Evolutionary conservation across 1,139 yeast species (phyloP).

Genomic region (Wickerhamiella pararugosa): DNA sequence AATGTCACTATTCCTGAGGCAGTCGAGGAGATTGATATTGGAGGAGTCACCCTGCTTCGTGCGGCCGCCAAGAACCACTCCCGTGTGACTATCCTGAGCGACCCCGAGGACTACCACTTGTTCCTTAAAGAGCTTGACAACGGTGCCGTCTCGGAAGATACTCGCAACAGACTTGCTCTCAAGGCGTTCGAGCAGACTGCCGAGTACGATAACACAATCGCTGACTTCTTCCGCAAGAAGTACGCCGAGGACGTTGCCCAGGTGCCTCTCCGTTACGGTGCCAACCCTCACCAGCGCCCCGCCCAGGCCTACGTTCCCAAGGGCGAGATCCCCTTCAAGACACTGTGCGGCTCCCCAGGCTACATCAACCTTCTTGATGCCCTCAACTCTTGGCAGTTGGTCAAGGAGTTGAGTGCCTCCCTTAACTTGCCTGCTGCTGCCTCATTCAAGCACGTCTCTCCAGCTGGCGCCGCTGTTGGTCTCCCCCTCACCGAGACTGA

Average conservation of each 20-base stretch:
- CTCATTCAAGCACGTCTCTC: constrained; percentile 95
- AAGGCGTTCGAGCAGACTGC: constrained; percentile 98
- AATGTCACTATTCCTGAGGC: constrained; percentile 96
- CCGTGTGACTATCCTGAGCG: constrained; percentile 87
- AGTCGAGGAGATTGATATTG: constrained; percentile 95
- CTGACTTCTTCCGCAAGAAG: constrained; percentile 95
- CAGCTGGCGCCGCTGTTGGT: constrained; percentile 98
- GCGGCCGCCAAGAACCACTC: constrained; percentile 98
- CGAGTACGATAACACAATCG: constrained; percentile 86
- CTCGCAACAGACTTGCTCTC: constrained; percentile 75
- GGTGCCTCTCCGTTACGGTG: constrained; percentile 92
- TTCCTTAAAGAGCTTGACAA: constrained; percentile 59
- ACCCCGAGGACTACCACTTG: constrained; percentile 80
- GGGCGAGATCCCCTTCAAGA: constrained; percentile 89
- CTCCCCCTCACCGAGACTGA: constrained; percentile 79
- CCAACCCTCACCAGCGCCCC: constrained; percentile 98
- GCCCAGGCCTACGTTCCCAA: constrained; percentile 87
- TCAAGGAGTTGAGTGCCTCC: constrained; percentile 88
- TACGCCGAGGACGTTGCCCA: constrained; percentile 82
- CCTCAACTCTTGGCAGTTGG: constrained; percentile 96
- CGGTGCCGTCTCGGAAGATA: constrained; percentile 57
- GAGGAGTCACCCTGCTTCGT: constrained; percentile 92
- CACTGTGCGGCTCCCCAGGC: constrained; percentile 89
- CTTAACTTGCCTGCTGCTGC: constrained; percentile 97
- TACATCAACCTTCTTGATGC: constrained; percentile 94